Conservation (phyloP, 768 basidiomycete species). For the Boletus barrowsii region DNA sequence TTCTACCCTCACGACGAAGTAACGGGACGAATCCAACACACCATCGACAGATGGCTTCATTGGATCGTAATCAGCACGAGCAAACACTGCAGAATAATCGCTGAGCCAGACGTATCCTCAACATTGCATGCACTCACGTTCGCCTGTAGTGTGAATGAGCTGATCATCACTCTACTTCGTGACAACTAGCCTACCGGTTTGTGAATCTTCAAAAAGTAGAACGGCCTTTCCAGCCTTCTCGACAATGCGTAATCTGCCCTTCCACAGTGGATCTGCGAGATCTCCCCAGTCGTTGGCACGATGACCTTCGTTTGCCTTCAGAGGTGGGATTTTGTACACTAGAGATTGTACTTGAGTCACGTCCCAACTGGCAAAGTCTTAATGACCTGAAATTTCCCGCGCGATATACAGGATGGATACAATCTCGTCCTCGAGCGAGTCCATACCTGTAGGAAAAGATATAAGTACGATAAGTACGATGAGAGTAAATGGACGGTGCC, state of each 20-base stretch:
- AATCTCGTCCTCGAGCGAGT: slow-evolving; percentile 69
- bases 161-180: neutral
- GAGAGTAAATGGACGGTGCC: neutral
- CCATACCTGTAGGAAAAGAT: slow-evolving; percentile 37
- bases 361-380: slow-evolving; percentile 6
- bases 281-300: slow-evolving; percentile 93
- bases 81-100: slow-evolving; percentile 65
- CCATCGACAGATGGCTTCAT: slow-evolving; percentile 84
- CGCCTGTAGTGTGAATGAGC: slow-evolving; percentile 42
- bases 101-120: slow-evolving; percentile 7
- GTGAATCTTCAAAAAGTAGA: slow-evolving; percentile 76
- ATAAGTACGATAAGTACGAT: no score
- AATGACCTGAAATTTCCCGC: slow-evolving; percentile 85
- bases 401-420: slow-evolving; percentile 87
- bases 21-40: slow-evolving; percentile 92
- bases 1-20: slow-evolving; percentile 91
- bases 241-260: slow-evolving; percentile 82
- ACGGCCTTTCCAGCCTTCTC: slow-evolving; percentile 69
- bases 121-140: slow-evolving; percentile 48
- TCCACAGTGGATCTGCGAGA: slow-evolving; percentile 81
- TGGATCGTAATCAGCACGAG: slow-evolving; percentile 78
- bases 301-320: slow-evolving; percentile 85
- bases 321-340: slow-evolving; percentile 92
- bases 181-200: slow-evolving; percentile 56
- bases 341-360: slow-evolving; percentile 21